Percentiles rank a stretch among this genome's conserved stretches.
Evolutionary conservation across 2,329 filamentous ascomycete species (phyloP).

Genomic region (Coleophoma crateriformis): DNA sequence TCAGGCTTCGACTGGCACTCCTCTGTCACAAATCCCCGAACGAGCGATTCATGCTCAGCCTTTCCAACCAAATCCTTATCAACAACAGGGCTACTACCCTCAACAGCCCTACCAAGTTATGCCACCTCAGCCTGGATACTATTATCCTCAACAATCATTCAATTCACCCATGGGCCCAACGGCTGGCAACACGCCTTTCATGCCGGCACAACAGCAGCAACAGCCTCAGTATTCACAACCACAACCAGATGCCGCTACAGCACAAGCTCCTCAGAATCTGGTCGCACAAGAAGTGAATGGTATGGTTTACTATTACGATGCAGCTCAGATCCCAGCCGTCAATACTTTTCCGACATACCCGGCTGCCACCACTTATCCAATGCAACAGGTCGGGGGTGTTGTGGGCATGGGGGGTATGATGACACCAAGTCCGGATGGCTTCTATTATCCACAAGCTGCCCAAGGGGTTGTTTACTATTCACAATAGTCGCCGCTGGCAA

Average conservation of each 20-base stretch:
- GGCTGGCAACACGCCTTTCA: conserved; percentile 19
- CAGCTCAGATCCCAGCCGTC: conserved; percentile 56
- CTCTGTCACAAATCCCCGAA: conserved; percentile 87
- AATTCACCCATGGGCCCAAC: conserved; percentile 38
- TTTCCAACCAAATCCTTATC: conserved; percentile 73
- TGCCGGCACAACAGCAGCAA: conserved; percentile 20
- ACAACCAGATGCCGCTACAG: conserved; percentile 26
- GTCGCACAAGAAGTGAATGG: conserved; percentile 88
- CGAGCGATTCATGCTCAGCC: conserved; percentile 84
- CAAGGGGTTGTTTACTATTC: conserved; percentile 55
- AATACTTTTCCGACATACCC: conserved; percentile 37
- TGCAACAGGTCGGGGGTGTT: conserved; percentile 44
- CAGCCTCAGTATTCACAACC: conserved; percentile 19
- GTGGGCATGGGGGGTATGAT: conserved; percentile 78
- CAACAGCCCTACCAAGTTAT: conserved; percentile 50
- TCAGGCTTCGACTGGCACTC: conserved; percentile 69
- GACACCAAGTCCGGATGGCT: conserved; percentile 61
- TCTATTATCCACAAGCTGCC: conserved; percentile 60
- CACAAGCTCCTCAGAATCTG: conserved; percentile 51
- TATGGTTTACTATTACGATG: conserved; percentile 92
- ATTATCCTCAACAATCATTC: conserved; percentile 54
- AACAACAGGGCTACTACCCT: conserved; percentile 45
- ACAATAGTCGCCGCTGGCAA: conserved; percentile 35
- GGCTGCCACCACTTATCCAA: conserved; percentile 46
- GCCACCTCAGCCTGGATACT: conserved; percentile 56